Evolutionary conservation across 768 basidiomycete species (phyloP), one percentile per base, ranked within the genome.

Genomic region (Russula lepida): DNA sequence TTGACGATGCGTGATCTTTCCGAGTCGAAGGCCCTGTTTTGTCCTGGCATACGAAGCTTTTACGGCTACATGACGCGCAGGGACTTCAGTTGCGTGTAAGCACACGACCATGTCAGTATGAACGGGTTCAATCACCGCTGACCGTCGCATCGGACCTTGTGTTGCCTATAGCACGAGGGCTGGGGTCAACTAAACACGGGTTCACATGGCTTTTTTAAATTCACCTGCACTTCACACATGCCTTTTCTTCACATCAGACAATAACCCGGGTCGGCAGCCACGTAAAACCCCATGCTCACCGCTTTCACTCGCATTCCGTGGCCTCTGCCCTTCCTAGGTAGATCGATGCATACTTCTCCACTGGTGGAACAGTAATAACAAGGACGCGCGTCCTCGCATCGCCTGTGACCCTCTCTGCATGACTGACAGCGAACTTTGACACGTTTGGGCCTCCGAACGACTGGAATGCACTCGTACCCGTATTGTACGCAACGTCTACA

Each of bases 271-370:
- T 13, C 5, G 50, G 25, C 21, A 21, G 37, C 13, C 32, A 64
- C 44, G 59, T 50, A 28, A 41, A 21, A 28, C 32, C n/a, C 62
- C 58, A 47, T 12, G 67, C 81, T 71, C 64, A 84, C 84, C 69
- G 78, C 77, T 71, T 84, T 85, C 19, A 83, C 84, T 44, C 84
- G 77, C 25, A 78, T 79, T 25, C 84, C 84, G 52, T 81, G 81
- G 1, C 84, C 83, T 65, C 78, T 76, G 48, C 68, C 75, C 68
- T 79, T 82, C 57, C 81, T 73, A 12, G 79, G 78, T 5, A 78
- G 73, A 27, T 72, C 78, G 57, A 81, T 67, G 65, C 84, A 86
- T 44, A 76, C 74, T 62, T 72, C 78, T 17, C 73, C 75, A 56
- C 71, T 69, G 25, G 81, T 77, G 25, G 77, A 68, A 65, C 84